These are phyloP conservation scores for Clitopilus hobsonii DNA, from an alignment of 768 basidiomycete species.

Conservation along the genomic window DNA sequence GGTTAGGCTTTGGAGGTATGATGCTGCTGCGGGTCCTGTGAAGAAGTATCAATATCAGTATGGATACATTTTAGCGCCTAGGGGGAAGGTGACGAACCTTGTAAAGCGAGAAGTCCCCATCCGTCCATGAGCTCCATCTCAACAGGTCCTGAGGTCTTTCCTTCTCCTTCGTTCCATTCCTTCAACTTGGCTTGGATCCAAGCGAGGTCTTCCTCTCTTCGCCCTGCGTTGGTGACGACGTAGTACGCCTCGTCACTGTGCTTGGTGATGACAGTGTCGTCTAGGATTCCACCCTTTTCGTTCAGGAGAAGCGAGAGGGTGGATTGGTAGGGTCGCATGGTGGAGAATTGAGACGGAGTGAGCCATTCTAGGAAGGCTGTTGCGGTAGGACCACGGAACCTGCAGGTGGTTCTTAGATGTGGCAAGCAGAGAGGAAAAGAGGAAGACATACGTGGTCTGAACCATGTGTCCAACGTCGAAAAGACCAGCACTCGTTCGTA, in stretches of 20 bases:
- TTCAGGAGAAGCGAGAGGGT: conserved; percentile 90
- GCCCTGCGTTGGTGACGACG: conserved; percentile 93
- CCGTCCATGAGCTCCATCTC: conserved; percentile 76
- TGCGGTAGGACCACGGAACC: conserved; percentile 77
- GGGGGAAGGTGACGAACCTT: conserved; percentile 51
- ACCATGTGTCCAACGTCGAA: conserved; percentile 99
- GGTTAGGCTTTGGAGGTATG: conserved; percentile 73
- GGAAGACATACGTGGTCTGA: conserved; percentile 64
- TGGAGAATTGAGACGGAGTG: conserved; percentile 75
- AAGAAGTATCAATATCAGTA: background rate
- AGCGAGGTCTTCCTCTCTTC: conserved; percentile 73
- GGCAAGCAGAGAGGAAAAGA: background rate
- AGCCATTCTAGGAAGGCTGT: conserved; percentile 85
- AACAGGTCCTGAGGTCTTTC: conserved; percentile 55
- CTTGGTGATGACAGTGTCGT: conserved; percentile 91
- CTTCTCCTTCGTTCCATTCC: conserved; percentile 71
- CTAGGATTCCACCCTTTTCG: conserved; percentile 88
- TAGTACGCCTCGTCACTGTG: conserved; percentile 80
- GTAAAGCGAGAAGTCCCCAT: conserved; percentile 88
- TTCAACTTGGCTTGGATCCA: conserved; percentile 68
- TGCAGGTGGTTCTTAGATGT: conserved; percentile 20
- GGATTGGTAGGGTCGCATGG: conserved; percentile 68
- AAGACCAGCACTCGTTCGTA: conserved; percentile 75
- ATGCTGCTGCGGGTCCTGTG: conserved; percentile 76
- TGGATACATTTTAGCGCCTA: background rate